phyloP scores from a whole-genome alignment of 768 basidiomycete species.

The Tulasnella sp. region DNA sequence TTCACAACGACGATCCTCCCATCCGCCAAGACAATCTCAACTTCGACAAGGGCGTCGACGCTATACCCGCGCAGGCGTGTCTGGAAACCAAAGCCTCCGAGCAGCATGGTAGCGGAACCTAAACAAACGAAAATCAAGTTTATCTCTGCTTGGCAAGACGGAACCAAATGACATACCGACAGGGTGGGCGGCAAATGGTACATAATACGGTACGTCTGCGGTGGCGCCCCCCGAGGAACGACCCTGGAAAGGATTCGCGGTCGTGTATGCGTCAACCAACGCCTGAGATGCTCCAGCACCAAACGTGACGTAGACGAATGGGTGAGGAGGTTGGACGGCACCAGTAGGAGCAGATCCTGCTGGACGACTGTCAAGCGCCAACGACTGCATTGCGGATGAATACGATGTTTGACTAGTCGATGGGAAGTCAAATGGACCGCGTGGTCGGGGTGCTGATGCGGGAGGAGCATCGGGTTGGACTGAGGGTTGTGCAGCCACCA shows the following conservation, averaged over 20 bases:
- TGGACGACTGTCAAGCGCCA: not conserved
- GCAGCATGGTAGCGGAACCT: conserved; percentile 27
- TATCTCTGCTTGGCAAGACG: conserved; percentile 25
- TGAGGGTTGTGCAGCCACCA: no score
- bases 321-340: conserved; percentile 45
- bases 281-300: conserved; percentile 79
- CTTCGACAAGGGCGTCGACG: conserved; percentile 81
- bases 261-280: conserved; percentile 66
- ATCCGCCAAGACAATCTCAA: conserved; percentile 84
- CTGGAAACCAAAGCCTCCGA: conserved; percentile 79
- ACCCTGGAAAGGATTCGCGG: conserved; percentile 51
- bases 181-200: conserved; percentile 70
- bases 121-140: not conserved
- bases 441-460: not conserved
- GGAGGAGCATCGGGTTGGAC: no score
- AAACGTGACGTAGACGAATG: conserved; percentile 72
- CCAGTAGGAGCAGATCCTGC: not conserved
- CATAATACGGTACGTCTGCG: conserved; percentile 59
- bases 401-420: not conserved
- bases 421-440: conserved; percentile 11
- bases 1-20: conserved; percentile 71
- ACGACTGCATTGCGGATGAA: conserved; percentile 1
- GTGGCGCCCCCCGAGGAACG: conserved; percentile 38
- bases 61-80: conserved; percentile 74
- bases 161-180: conserved; percentile 37